These are phyloP conservation scores for Medicago truncatula DNA, from an alignment of 306 rosid genomes.

Conservation along the genomic window MtrunA17r5.0-ANR NC_053042.1:1954001-1954500, in stretches of 20 bases:
- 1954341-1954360: conserved; percentile 80
- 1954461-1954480: conserved; percentile 94
- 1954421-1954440: conserved; percentile 94
- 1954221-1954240: conserved; percentile 6
- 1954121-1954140: no score
- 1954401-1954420: conserved; percentile 70
- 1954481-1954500: conserved; percentile 76
- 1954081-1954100: not conserved
- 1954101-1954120: not conserved
- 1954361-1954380: conserved; percentile 85
- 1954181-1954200: conserved; percentile 17
- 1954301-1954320: conserved; percentile 85
- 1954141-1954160: no score
- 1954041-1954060: conserved; percentile 15
- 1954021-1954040: conserved; percentile 19
- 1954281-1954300: conserved; percentile 8
- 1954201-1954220: conserved; percentile 16
- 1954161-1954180: not conserved
- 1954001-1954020: conserved; percentile 11
- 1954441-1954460: conserved; percentile 85
- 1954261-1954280: conserved; percentile 26
- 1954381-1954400: conserved; percentile 89
- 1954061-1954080: conserved; percentile 15
- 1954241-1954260: conserved; percentile 17
- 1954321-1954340: conserved; percentile 75